phyloP scores from a whole-genome alignment of 2,329 filamentous ascomycete genomes.

The Domatiomyces globalis region DNA sequence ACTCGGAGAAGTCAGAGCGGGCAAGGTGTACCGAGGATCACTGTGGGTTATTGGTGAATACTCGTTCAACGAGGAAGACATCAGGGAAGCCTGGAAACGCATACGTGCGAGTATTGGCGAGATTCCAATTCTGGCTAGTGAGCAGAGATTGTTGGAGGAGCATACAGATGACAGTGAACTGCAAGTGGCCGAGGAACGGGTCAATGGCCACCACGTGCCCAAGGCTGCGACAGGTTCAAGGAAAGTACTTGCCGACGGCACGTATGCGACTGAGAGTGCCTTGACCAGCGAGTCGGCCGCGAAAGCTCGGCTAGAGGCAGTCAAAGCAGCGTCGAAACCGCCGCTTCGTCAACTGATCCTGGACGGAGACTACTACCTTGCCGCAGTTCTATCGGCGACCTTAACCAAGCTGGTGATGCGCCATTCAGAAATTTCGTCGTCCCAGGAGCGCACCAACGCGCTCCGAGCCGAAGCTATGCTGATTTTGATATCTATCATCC shows the following conservation, averaged over 20 bases:
- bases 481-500: constrained; percentile 98
- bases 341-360: constrained; percentile 88
- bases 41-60: constrained; percentile 98
- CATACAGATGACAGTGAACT: constrained; percentile 50
- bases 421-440: constrained; percentile 80
- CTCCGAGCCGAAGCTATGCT: constrained; percentile 95
- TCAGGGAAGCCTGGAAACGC: constrained; percentile 90
- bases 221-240: constrained; percentile 52
- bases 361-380: constrained; percentile 92
- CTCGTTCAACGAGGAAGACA: constrained; percentile 82
- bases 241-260: constrained; percentile 88
- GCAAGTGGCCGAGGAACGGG: constrained; percentile 39
- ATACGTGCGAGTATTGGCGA: constrained; percentile 89
- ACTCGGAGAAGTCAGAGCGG: constrained; percentile 80
- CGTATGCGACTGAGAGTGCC: constrained; percentile 92
- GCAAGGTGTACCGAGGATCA: constrained; percentile 92
- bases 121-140: constrained; percentile 89
- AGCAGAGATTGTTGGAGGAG: constrained; percentile 81
- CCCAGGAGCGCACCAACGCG: constrained; percentile 77
- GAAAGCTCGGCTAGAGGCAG: constrained; percentile 82
- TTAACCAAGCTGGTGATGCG: constrained; percentile 97
- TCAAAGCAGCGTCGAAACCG: constrained; percentile 93
- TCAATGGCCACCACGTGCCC: constrained; percentile 56
- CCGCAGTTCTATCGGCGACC: constrained; percentile 87
- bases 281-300: constrained; percentile 84